phyloP scores from a whole-genome alignment of 495 filamentous ascomycete genomes.

The Hypoxylon intermedium region DNA sequence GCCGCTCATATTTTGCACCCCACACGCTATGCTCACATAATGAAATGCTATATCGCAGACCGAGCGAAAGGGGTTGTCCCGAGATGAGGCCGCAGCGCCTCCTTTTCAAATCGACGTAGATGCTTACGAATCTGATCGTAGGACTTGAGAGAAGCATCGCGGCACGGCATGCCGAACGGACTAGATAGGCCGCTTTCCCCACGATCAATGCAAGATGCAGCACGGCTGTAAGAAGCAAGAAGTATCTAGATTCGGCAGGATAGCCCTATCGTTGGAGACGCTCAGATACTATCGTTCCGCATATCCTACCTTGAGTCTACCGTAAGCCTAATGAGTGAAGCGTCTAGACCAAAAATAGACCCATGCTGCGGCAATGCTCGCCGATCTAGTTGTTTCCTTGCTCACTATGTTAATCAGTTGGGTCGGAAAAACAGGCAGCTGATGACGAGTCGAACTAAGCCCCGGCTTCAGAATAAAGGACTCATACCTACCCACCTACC shows the following conservation, averaged over 20 bases:
- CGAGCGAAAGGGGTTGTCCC: no score
- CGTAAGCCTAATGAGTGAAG: constrained; percentile 14
- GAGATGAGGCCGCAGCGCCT: no score
- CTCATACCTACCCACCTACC: not conserved
- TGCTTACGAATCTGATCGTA: not conserved
- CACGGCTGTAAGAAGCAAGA: not conserved
- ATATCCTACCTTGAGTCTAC: not conserved
- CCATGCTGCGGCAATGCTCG: constrained; percentile 7
- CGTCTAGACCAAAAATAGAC: not conserved
- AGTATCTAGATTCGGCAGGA: constrained; percentile 11
- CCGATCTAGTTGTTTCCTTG: constrained; percentile 1
- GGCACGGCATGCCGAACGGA: not conserved
- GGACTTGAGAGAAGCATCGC: not conserved
- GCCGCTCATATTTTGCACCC: no score
- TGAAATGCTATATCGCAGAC: no score
- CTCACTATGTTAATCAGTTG: not conserved
- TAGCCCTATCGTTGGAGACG: not conserved
- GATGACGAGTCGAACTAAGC: not conserved
- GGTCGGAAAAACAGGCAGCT: not conserved
- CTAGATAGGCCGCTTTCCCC: constrained; percentile 1
- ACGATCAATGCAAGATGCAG: constrained; percentile 2
- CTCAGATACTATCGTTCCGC: not conserved
- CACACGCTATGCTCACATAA: no score
- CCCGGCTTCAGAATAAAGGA: not conserved
- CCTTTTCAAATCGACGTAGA: not conserved